Base-by-base conservation (phyloP, 2,329 filamentous ascomycete species). In the Trichoderma aggressivum region DNA sequence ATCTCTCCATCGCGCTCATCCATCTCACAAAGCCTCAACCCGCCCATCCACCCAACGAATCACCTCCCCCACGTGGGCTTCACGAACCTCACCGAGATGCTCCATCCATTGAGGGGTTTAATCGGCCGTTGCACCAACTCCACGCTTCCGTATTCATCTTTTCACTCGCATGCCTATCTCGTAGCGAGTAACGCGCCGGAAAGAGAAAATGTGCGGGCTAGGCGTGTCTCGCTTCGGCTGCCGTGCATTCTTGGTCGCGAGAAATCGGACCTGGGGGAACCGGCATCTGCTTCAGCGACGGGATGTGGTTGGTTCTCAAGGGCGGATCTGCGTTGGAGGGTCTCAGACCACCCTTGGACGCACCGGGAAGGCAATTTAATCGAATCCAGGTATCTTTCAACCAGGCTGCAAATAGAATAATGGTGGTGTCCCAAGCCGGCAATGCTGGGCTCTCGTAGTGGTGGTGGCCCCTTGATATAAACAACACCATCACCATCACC, bases 11-110 rank as follows among this genome's bases (percentile, higher is more conserved):
- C 26, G 28, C 26, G n/a, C 24, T 18, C 26, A 58, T 58, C 47
- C 47, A 34, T 34, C 30, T 34, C 30, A 21, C 28, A n/a, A 61
- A 32, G 7, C 55, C 55, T 8, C 7, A n/a, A n/a, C 28, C n/a
- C 14, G 12, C 30, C 36, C 56, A 5, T 26, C 56, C 56, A 60
- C 18, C 50, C 66, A 55, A 50, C 77, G 76, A 79, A 78, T 78
- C 77, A 79, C 72, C 72, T 67, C 73, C 77, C 77, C 76, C 77
- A 78, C 77, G 77, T 78, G 76, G 74, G 30, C 65, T 47, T 32
- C 36, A 50, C 55, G 18, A 66, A 39, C 50, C 24, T 65, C 55
- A 53, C 55, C 65, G 55, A 53, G 28, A 53, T 50, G 55, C 16
- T 60, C 65, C 53, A 59, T 60, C 65, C 53, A 59, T 60, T 56